Evolutionary conservation across 352 stramenopile species (phyloP), one percentile per base, ranked within the genome.

Genomic region (Saprolegnia diclina): DNA sequence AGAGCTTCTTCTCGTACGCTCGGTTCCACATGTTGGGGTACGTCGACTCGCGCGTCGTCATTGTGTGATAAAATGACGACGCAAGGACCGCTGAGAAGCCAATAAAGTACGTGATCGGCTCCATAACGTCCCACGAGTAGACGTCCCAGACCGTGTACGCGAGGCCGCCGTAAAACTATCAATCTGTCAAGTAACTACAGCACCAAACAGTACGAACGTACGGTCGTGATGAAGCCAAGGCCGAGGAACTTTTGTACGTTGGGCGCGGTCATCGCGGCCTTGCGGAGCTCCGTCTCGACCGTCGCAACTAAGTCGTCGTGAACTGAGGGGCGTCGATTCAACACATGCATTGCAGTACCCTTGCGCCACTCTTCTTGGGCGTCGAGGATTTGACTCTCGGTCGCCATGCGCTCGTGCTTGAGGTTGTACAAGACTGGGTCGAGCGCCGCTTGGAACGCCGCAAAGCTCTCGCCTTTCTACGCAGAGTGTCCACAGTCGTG

Each of bases 81-180:
- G 77, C 81, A 42, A 94, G 64, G 50, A 94, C 84, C 26, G 82
- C 82, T n/a, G 84, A 90, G 69, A 94, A 94, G 59, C 85, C 83
- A 74, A 95, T 90, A 71, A 94, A 94, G 74, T 95, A 95, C 72
- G 87, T 92, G 66, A 95, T 92, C 22, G 87, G 87, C 72, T 95
- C 87, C 87, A 95, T 95, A 56, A 95, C 81, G 67, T 95, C 87
- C 87, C 87, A 95, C 61, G 85, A 93, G 68, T 93, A 93, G 37
- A 93, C 85, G 44, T 93, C 81, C 85, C 85, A 93, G 52, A 93
- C 85, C 24, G 79, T 79, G 74, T 91, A 93, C 80, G 89, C 90
- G 52, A 91, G 73, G 24, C 73, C 71, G 21, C 80, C 78, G 73
- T 92, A 92, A 71, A 92, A 83, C 13, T 67, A 48, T 48, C 40